A percentile compares a stretch with the other conserved stretches of the same genome.
Conservation (phyloP, 208 protist species). For the Leishmania mexicana region DNA sequence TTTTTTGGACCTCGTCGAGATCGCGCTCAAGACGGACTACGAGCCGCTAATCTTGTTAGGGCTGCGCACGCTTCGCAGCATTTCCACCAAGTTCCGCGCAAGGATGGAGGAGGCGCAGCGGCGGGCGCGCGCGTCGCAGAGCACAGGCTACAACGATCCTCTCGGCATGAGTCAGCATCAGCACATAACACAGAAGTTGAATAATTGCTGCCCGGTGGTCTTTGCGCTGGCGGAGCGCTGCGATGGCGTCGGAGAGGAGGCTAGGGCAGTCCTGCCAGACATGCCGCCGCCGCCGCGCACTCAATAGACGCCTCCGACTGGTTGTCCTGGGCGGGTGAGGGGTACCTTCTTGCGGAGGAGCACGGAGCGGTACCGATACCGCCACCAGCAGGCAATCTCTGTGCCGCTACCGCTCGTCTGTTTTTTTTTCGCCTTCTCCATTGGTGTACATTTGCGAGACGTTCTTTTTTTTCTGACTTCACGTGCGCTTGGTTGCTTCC, state of each 20-base stretch:
- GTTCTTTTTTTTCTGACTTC: neutral
- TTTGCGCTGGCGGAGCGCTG: constrained; percentile 43
- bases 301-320: constrained; percentile 4
- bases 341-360: neutral
- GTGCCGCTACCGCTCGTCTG: neutral
- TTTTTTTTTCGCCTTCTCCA: neutral
- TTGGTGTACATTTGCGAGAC: neutral
- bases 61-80: constrained; percentile 56
- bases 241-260: constrained; percentile 61
- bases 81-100: constrained; percentile 68
- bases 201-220: constrained; percentile 38
- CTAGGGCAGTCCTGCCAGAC: constrained; percentile 44
- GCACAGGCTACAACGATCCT: constrained; percentile 52
- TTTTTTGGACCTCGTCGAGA: constrained; percentile 59
- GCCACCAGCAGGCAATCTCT: neutral
- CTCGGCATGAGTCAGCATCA: constrained; percentile 35
- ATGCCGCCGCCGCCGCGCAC: constrained; percentile 34
- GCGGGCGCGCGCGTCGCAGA: constrained; percentile 43
- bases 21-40: constrained; percentile 46
- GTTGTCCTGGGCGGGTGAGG: neutral
- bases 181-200: constrained; percentile 43
- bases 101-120: constrained; percentile 52
- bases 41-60: constrained; percentile 53
- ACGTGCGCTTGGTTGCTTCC: neutral
- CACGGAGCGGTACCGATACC: neutral